These are phyloP conservation scores for Aspergillus sclerotiicarbonarius DNA, from an alignment of 495 filamentous ascomycete genomes.

Conservation along the genomic window DNA sequence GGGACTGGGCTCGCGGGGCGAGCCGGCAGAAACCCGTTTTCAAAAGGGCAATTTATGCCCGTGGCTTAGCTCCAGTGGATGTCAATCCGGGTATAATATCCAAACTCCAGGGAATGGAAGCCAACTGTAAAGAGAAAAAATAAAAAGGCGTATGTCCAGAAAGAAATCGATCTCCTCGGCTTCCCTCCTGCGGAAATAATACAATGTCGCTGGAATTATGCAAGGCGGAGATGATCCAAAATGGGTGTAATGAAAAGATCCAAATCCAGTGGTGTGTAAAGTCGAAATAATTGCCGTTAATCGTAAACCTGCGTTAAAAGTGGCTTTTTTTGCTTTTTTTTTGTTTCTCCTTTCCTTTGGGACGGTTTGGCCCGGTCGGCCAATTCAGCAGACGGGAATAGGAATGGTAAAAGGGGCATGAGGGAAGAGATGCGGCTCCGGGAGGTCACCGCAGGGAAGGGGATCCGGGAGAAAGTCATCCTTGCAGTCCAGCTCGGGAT, in stretches of 20 bases:
- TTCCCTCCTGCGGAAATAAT: constrained; percentile 19
- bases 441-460: constrained; percentile 21
- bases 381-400: constrained; percentile 29
- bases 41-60: constrained; percentile 11
- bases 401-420: constrained; percentile 23
- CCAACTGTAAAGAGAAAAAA: not conserved
- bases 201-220: constrained; percentile 16
- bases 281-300: constrained; percentile 20
- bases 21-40: constrained; percentile 10
- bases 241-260: constrained; percentile 3
- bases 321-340: constrained; percentile 3
- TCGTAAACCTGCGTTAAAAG: constrained; percentile 30
- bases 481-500: constrained; percentile 35
- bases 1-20: constrained; percentile 1
- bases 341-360: constrained; percentile 1
- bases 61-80: constrained; percentile 5
- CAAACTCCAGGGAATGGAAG: constrained; percentile 11
- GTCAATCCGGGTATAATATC: constrained; percentile 12
- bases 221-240: constrained; percentile 13
- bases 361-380: not conserved
- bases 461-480: constrained; percentile 31
- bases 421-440: constrained; percentile 24
- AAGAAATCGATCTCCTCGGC: constrained; percentile 9
- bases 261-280: not conserved
- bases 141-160: constrained; percentile 23